A percentile compares a stretch with the other conserved stretches of the same genome.
These are phyloP conservation scores for Nannochloris sp. DNA, from an alignment of 139 green algal species.

Conservation along the genomic window DNA sequence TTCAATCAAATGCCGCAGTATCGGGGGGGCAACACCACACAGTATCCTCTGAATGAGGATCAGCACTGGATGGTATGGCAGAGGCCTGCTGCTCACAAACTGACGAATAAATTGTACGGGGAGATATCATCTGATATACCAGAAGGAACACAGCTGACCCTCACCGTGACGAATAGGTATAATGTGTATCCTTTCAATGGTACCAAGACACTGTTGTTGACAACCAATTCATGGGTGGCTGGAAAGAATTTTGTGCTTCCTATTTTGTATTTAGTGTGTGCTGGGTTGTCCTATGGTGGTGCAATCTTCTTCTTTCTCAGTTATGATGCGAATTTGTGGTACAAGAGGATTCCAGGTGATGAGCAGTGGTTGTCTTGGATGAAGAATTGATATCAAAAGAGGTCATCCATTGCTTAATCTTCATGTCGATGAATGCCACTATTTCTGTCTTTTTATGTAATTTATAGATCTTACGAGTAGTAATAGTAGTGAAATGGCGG, in stretches of 20 bases:
- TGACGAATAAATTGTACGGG: slow-evolving; percentile 65
- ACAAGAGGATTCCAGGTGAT: slow-evolving; percentile 15
- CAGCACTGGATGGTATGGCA: slow-evolving; percentile 97
- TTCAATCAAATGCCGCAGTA: slow-evolving; percentile 49
- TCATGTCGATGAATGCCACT: too few relatives aligned
- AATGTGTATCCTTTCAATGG: slow-evolving; percentile 66
- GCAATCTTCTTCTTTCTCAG: slow-evolving; percentile 31
- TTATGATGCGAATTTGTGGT: slow-evolving; percentile 14
- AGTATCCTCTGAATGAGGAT: slow-evolving; percentile 44
- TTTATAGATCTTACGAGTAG: too few relatives aligned
- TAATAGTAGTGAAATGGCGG: too few relatives aligned
- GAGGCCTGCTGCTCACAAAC: slow-evolving; percentile 55
- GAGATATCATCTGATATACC: slow-evolving; percentile 41
- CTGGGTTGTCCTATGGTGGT: slow-evolving; percentile 17
- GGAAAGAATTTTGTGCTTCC: slow-evolving; percentile 64
- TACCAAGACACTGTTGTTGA: slow-evolving; percentile 44
- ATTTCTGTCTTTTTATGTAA: too few relatives aligned
- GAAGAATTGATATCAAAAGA: neutral
- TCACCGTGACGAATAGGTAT: slow-evolving; percentile 58
- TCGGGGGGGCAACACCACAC: slow-evolving; percentile 46
- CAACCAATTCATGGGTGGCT: slow-evolving; percentile 65
- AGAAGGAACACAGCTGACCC: slow-evolving; percentile 30
- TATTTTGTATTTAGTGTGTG: slow-evolving; percentile 49
- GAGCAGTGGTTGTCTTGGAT: slow-evolving; percentile 18
- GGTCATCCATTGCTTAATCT: too few relatives aligned